A percentile compares a stretch with the other conserved stretches of the same genome.
Evolutionary conservation across 1,139 yeast genomes (phyloP).

Genomic region (Yamadazyma friedrichii): DNA sequence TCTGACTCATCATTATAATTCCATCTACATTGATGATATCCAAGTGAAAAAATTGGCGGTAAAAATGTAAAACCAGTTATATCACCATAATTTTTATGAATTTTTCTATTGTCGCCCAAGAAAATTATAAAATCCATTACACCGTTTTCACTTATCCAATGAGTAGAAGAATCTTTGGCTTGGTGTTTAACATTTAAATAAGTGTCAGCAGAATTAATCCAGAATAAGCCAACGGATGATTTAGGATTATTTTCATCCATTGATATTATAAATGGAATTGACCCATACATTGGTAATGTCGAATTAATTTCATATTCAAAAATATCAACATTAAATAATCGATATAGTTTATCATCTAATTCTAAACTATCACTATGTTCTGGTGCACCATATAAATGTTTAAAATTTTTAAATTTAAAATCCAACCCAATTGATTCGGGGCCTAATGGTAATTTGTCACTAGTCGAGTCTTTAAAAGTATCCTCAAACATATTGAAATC

Average conservation of each 20-base stretch:
- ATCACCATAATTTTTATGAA: constrained; percentile 61
- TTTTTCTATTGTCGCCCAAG: constrained; percentile 52
- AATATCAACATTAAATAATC: constrained; percentile 88
- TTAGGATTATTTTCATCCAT: constrained; percentile 41
- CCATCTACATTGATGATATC: constrained; percentile 97
- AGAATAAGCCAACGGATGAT: constrained; percentile 72
- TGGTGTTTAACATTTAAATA: constrained; percentile 68
- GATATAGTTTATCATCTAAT: constrained; percentile 70
- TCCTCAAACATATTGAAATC: constrained; percentile 60
- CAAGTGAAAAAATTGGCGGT: constrained; percentile 82
- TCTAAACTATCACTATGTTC: constrained; percentile 87
- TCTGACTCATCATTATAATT: constrained; percentile 88
- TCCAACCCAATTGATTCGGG: constrained; percentile 90
- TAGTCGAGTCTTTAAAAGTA: constrained; percentile 55
- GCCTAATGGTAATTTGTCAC: constrained; percentile 70
- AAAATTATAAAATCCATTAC: constrained; percentile 72
- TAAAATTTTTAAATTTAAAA: constrained; percentile 58
- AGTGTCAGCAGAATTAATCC: constrained; percentile 94
- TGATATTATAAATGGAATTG: constrained; percentile 85
- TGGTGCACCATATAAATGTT: constrained; percentile 84
- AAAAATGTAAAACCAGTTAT: constrained; percentile 74
- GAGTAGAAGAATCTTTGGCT: constrained; percentile 42
- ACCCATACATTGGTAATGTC: constrained; percentile 89
- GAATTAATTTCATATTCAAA: constrained; percentile 87
- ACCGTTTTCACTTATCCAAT: constrained; percentile 95